Conservation (phyloP, 805 yeast species). For the Metschnikowia santaceciliae region DNA sequence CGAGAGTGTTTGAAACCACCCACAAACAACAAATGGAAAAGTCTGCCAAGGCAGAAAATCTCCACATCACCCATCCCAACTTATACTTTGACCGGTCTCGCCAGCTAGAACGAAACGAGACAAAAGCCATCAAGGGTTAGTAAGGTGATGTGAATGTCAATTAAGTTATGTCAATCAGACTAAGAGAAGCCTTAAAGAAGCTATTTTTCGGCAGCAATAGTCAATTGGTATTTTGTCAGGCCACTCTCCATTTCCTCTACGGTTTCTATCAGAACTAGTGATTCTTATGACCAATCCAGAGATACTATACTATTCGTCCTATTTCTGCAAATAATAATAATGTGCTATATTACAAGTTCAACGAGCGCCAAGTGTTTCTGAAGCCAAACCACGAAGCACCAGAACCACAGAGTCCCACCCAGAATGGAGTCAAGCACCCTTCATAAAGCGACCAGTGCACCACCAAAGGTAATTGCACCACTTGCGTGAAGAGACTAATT, state of each 20-base stretch:
- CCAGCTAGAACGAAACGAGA: conserved; percentile 41
- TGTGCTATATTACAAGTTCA: conserved; percentile 21
- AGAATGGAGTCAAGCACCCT: conserved; percentile 43
- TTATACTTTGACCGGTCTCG: conserved; percentile 77
- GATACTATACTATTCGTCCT: no score
- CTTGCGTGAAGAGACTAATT: conserved; percentile 33
- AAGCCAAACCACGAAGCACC: conserved; percentile 45
- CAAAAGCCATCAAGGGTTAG: conserved; percentile 6
- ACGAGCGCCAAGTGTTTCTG: conserved; percentile 32
- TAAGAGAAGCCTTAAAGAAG: no score
- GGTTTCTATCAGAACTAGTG: no score
- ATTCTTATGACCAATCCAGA: no score
- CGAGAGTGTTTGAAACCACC: conserved; percentile 78
- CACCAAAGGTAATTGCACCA: conserved; percentile 40
- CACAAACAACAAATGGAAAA: conserved; percentile 43
- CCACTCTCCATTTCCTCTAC: neutral
- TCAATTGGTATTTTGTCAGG: no score
- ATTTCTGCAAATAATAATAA: neutral
- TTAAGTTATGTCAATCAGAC: no score
- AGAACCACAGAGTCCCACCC: conserved; percentile 45
- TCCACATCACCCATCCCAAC: conserved; percentile 80
- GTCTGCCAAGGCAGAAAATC: conserved; percentile 46
- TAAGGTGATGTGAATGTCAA: no score
- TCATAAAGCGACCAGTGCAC: conserved; percentile 43
- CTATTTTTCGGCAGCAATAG: no score